Conservation (phyloP, 768 basidiomycete genomes). For the Kwoniella botswanensis region DNA sequence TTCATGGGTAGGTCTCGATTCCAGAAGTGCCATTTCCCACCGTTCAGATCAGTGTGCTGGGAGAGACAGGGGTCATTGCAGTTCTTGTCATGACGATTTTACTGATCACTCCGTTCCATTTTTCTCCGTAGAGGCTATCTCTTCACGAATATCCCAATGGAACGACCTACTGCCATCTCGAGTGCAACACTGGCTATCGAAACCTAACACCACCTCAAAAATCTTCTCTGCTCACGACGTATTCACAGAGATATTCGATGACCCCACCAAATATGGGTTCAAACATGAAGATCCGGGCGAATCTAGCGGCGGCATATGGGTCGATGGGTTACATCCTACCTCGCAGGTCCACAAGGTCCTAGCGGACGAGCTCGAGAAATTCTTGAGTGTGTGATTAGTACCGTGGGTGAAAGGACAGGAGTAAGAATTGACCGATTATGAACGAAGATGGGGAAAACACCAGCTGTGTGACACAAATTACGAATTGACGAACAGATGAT, state of each 20-base stretch:
- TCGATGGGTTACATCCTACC: background rate
- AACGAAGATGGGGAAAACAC: too few relatives aligned
- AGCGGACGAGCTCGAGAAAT: background rate
- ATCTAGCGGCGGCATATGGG: background rate
- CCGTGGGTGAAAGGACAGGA: too few relatives aligned
- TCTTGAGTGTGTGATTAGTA: background rate
- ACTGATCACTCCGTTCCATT: background rate
- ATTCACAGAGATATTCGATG: background rate
- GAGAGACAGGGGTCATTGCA: too few relatives aligned
- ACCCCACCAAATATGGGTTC: background rate
- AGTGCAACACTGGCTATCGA: background rate
- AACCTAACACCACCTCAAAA: background rate
- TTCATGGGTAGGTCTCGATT: background rate
- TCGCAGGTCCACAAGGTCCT: background rate
- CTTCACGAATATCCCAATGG: background rate
- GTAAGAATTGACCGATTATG: too few relatives aligned
- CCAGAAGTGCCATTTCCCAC: too few relatives aligned
- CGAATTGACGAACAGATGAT: too few relatives aligned
- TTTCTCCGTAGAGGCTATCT: background rate
- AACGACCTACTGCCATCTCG: background rate
- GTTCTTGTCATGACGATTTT: too few relatives aligned
- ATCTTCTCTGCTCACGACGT: background rate
- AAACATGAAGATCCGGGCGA: background rate
- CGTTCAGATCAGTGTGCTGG: too few relatives aligned
- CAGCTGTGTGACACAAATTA: too few relatives aligned